phyloP scores from a whole-genome alignment of 2,329 filamentous ascomycete genomes.

The Aciculosporium take region DNA sequence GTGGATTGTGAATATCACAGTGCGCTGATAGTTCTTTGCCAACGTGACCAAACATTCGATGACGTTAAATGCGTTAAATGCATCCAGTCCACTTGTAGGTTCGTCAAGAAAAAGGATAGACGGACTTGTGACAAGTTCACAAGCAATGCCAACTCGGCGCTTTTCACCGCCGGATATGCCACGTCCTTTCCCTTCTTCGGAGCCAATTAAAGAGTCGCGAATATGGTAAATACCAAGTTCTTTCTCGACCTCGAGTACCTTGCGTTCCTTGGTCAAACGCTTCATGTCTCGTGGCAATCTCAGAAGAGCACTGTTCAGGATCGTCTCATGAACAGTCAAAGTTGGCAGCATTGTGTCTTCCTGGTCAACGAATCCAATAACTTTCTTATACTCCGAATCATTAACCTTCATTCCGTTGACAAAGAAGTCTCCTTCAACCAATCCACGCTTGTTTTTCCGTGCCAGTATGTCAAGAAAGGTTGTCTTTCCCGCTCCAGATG shows the following conservation, averaged over 20 bases:
- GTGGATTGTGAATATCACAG: conserved; percentile 96
- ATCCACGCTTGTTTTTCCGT: conserved; percentile 88
- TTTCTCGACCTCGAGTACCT: conserved; percentile 83
- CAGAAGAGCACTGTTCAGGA: conserved; percentile 81
- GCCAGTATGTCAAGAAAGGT: conserved; percentile 93
- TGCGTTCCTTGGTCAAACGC: conserved; percentile 71
- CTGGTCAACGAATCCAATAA: conserved; percentile 95
- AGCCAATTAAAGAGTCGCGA: conserved; percentile 87
- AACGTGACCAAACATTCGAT: conserved; percentile 89
- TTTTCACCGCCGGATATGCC: conserved; percentile 97
- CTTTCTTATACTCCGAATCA: conserved; percentile 74
- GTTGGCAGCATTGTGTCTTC: conserved; percentile 95
- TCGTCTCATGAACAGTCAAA: conserved; percentile 93
- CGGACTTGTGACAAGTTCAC: conserved; percentile 91
- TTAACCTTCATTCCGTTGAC: conserved; percentile 85
- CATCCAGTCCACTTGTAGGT: conserved; percentile 88
- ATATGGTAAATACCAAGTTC: conserved; percentile 93
- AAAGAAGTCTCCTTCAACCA: conserved; percentile 66
- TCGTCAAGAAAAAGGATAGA: conserved; percentile 96
- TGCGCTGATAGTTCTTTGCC: conserved; percentile 92
- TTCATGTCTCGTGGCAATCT: conserved; percentile 90
- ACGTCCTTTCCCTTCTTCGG: conserved; percentile 83
- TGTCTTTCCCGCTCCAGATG: conserved; percentile 93
- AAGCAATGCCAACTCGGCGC: conserved; percentile 88
- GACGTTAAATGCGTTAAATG: conserved; percentile 96